Conservation (phyloP, 176 grass and related monocot species). For the Aegilops tauschii region DNA sequence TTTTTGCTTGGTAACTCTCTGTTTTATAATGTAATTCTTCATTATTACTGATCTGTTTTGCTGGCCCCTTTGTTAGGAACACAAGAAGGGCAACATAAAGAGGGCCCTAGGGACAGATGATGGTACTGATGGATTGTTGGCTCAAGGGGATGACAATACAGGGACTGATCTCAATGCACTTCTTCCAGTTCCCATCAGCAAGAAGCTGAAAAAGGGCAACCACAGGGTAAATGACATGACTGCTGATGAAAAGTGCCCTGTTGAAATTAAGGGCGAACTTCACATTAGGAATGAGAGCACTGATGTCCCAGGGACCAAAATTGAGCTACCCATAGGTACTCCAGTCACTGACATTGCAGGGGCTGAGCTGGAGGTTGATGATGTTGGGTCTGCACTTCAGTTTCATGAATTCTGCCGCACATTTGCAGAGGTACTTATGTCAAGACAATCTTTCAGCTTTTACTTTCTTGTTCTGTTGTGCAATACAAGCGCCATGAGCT, state of each 20-base stretch:
- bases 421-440: slow-evolving; percentile 66
- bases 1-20: background rate
- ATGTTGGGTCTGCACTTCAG: slow-evolving; percentile 69
- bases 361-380: slow-evolving; percentile 37
- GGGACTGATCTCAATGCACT: slow-evolving; percentile 30
- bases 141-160: slow-evolving; percentile 46
- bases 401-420: slow-evolving; percentile 71
- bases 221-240: background rate
- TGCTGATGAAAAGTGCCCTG: background rate
- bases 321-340: slow-evolving; percentile 52
- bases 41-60: slow-evolving; percentile 27
- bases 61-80: background rate
- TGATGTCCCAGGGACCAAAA: slow-evolving; percentile 13
- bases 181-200: slow-evolving; percentile 20
- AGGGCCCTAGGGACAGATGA: background rate
- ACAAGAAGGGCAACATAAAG: slow-evolving; percentile 28
- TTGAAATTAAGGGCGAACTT: background rate
- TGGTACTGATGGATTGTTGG: background rate
- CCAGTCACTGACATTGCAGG: slow-evolving; percentile 42
- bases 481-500: too few relatives aligned
- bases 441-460: slow-evolving; percentile 8
- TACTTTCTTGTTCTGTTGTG: background rate
- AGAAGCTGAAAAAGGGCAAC: slow-evolving; percentile 30
- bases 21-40: background rate
- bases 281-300: background rate